phyloP scores from a whole-genome alignment of 495 filamentous ascomycete genomes.

The Talaromyces liani region DNA sequence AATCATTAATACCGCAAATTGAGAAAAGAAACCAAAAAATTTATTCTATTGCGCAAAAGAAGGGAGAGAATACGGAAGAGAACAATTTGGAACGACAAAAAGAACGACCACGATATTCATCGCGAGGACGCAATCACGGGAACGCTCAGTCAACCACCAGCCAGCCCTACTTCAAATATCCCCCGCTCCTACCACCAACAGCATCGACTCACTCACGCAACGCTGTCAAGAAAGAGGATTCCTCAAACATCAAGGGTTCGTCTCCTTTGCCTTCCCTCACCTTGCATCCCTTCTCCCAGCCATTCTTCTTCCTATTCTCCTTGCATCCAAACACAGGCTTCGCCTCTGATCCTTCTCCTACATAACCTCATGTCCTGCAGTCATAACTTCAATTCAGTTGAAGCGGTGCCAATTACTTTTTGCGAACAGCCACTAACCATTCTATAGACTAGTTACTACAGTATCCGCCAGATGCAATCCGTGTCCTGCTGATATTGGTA shows the following conservation, averaged over 20 bases:
- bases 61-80: constrained; percentile 11
- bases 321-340: background rate
- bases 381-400: background rate
- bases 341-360: background rate
- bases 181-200: background rate
- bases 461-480: background rate
- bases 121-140: background rate
- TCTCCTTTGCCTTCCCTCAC: background rate
- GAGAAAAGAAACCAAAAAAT: constrained; percentile 11
- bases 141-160: background rate
- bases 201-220: background rate
- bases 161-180: background rate
- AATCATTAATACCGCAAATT: constrained; percentile 2
- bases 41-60: constrained; percentile 3
- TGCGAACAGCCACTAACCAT: background rate
- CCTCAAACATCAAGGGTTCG: constrained; percentile 5
- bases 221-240: background rate
- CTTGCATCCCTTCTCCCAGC: constrained; percentile 1
- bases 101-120: background rate
- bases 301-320: background rate
- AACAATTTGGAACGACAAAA: background rate
- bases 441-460: background rate
- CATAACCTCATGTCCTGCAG: background rate
- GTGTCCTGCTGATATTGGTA: constrained; percentile 1
- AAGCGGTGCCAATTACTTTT: background rate